Conservation (phyloP, 1,284 basidiomycete species). For the Papiliotrema fonsecae region DNA sequence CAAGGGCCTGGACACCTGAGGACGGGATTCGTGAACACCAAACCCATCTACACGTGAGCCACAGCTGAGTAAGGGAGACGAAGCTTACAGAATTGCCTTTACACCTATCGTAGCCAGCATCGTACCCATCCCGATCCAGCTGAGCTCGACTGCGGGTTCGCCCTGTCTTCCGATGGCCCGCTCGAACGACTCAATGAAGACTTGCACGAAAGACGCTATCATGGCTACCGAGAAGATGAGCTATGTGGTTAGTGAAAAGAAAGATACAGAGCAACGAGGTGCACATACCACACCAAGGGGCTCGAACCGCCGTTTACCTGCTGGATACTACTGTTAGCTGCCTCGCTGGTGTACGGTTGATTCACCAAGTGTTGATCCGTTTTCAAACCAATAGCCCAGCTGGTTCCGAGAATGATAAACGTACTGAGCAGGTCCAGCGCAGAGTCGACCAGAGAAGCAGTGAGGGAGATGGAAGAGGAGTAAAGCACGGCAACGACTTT, state of each 20-base stretch:
- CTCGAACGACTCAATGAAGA: constrained; percentile 51
- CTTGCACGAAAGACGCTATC: constrained; percentile 53
- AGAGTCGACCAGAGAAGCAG: constrained; percentile 55
- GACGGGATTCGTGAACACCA: constrained; percentile 47
- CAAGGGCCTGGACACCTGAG: constrained; percentile 46
- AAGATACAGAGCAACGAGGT: not conserved
- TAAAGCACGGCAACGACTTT: constrained; percentile 54
- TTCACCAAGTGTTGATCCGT: constrained; percentile 33
- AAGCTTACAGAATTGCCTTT: constrained; percentile 51
- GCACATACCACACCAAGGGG: constrained; percentile 47
- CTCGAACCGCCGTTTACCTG: constrained; percentile 53
- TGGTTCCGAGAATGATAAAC: constrained; percentile 48
- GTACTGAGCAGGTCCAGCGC: constrained; percentile 55
- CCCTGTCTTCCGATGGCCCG: constrained; percentile 39
- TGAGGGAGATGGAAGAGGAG: constrained; percentile 55
- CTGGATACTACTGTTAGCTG: constrained; percentile 46
- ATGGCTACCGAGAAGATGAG: constrained; percentile 56
- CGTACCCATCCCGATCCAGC: constrained; percentile 41
- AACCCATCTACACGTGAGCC: constrained; percentile 33
- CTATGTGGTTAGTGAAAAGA: constrained; percentile 11
- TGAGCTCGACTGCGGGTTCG: constrained; percentile 37
- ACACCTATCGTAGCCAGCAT: constrained; percentile 56
- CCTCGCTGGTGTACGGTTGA: not conserved
- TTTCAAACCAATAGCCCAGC: constrained; percentile 45
- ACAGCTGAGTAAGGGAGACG: not conserved